phyloP scores from a whole-genome alignment of 2,329 filamentous ascomycete species.

The Paraphoma sp. region DNA sequence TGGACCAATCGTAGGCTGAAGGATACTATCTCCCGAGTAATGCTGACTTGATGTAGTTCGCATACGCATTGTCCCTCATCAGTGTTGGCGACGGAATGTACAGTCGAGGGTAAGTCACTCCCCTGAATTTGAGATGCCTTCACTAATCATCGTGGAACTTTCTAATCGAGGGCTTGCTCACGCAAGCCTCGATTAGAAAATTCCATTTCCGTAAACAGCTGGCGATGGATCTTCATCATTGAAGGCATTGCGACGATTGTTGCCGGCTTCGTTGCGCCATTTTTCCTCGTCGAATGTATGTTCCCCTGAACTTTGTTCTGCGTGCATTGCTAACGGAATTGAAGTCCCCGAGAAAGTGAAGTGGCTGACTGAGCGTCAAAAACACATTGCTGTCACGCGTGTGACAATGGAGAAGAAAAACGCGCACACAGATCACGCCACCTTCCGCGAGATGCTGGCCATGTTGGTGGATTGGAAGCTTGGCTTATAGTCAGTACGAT shows the following conservation, averaged over 20 bases:
- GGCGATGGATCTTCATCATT: constrained; percentile 40
- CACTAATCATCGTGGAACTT: too few species aligned
- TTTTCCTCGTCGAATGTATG: constrained; percentile 35
- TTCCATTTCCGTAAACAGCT: too few species aligned
- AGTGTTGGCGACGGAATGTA: constrained; percentile 41
- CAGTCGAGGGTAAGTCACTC: constrained; percentile 26
- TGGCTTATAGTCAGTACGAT: constrained; percentile 27
- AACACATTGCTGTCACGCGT: constrained; percentile 27
- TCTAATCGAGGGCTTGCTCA: too few species aligned
- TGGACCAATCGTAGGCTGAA: constrained; percentile 35
- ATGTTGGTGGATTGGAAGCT: constrained; percentile 41
- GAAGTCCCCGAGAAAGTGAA: constrained; percentile 34
- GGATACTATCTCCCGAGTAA: neutral
- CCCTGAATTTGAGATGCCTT: too few species aligned
- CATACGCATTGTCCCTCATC: constrained; percentile 42
- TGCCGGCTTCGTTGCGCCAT: constrained; percentile 23
- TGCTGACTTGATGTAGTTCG: constrained; percentile 23
- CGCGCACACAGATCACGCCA: constrained; percentile 31
- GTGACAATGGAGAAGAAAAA: constrained; percentile 35
- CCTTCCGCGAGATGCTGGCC: constrained; percentile 24
- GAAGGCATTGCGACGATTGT: constrained; percentile 27
- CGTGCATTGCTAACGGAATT: neutral
- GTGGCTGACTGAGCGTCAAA: constrained; percentile 36
- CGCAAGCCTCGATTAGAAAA: too few species aligned
- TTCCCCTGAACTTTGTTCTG: too few species aligned